Percentiles rank a stretch among this genome's conserved stretches.
Conservation (phyloP, 345 rosid species). For the Arabis alpina region DNA sequence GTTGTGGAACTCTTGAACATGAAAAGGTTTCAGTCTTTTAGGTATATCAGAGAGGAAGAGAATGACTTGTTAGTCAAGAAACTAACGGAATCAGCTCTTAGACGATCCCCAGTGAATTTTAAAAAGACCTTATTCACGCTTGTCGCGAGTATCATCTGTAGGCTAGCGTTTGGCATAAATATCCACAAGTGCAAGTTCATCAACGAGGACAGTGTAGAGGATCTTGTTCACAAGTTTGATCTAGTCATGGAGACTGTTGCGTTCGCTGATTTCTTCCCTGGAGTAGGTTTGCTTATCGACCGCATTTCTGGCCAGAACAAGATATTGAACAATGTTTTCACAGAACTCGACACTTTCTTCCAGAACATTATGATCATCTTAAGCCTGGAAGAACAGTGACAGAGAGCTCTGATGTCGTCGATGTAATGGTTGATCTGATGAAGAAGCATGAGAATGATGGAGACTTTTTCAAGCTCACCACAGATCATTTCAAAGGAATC, state of each 20-base stretch:
- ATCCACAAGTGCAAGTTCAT: conserved; percentile 36
- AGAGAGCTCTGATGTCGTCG: conserved; percentile 44
- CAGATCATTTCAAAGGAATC: conserved; percentile 40
- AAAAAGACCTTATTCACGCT: conserved; percentile 38
- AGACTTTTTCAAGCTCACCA: conserved; percentile 31
- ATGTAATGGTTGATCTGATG: conserved; percentile 36
- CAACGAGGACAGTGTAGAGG: conserved; percentile 29
- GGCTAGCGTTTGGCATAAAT: conserved; percentile 49
- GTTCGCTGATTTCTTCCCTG: conserved; percentile 51
- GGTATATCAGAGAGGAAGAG: conserved; percentile 46
- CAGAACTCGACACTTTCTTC: conserved; percentile 47
- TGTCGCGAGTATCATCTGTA: conserved; percentile 42
- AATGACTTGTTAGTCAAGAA: conserved; percentile 35
- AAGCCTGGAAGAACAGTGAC: conserved; percentile 34
- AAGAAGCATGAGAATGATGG: conserved; percentile 33
- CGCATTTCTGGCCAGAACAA: conserved; percentile 38
- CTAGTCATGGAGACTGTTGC: conserved; percentile 37
- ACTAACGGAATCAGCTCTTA: conserved; percentile 29
- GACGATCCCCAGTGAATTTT: conserved; percentile 37
- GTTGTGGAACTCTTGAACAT: conserved; percentile 41
- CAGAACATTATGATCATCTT: conserved; percentile 51
- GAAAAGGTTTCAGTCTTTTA: conserved; percentile 43
- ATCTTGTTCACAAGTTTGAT: conserved; percentile 42
- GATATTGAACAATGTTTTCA: conserved; percentile 41
- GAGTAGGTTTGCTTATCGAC: conserved; percentile 49